Conservation (phyloP, 2,329 filamentous ascomycete species). For the Penicillium corylophilum region DNA sequence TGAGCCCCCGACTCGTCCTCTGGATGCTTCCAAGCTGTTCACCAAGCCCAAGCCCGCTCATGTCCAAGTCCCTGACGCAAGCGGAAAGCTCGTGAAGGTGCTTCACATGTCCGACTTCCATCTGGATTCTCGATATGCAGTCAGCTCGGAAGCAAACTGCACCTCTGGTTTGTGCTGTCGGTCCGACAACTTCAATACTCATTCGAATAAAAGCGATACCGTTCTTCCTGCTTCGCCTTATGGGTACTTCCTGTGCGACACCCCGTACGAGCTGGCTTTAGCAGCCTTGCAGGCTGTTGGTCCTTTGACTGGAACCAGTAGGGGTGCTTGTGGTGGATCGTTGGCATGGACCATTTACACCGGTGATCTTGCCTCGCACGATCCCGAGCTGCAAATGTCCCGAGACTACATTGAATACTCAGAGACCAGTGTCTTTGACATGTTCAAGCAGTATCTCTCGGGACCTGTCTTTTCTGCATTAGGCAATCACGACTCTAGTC, state of each 20-base stretch:
- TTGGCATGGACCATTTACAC: conserved; percentile 58
- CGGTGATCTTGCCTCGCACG: conserved; percentile 58
- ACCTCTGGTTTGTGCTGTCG: conserved; percentile 54
- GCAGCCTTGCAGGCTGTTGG: conserved; percentile 57
- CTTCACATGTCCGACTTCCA: conserved; percentile 58
- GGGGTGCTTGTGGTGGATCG: conserved; percentile 40
- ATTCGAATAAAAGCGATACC: conserved; percentile 31
- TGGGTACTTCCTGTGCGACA: conserved; percentile 58
- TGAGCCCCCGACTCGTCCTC: conserved; percentile 44
- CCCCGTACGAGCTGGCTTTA: conserved; percentile 57
- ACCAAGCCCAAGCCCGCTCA: conserved; percentile 56
- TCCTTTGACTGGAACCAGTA: conserved; percentile 56
- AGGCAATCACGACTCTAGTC: conserved; percentile 59
- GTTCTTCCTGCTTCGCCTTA: conserved; percentile 53
- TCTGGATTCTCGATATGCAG: conserved; percentile 55
- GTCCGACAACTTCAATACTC: conserved; percentile 40
- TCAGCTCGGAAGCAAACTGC: conserved; percentile 56
- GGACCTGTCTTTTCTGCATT: conserved; percentile 58
- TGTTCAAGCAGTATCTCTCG: conserved; percentile 58
- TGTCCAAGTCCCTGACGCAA: conserved; percentile 45
- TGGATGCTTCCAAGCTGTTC: conserved; percentile 50
- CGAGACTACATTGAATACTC: conserved; percentile 55
- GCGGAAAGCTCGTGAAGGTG: conserved; percentile 56
- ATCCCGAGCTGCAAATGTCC: conserved; percentile 53
- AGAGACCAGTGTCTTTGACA: conserved; percentile 53